A percentile compares a stretch with the other conserved stretches of the same genome.
These are phyloP conservation scores for Ceratobasidium sp. DNA, from an alignment of 1,284 basidiomycete genomes.

Conservation along the genomic window DNA sequence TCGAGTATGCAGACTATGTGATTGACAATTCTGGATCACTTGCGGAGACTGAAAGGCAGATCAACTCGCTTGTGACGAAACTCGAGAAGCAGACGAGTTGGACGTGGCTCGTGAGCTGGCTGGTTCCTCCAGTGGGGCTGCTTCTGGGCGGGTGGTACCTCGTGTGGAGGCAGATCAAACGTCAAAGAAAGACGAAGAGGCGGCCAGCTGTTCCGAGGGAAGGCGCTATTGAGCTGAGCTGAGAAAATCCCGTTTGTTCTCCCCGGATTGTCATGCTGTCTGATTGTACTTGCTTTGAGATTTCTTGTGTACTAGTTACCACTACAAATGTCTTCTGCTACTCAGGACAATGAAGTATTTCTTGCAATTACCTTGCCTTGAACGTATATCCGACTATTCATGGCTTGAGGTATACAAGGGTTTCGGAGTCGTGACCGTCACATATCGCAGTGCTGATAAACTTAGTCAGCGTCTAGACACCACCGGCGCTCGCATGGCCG, in stretches of 20 bases:
- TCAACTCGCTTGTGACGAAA: conserved; percentile 70
- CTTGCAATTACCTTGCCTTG: too few relatives aligned
- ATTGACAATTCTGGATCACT: conserved; percentile 88
- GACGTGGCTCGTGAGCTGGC: conserved; percentile 78
- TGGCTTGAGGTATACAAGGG: too few relatives aligned
- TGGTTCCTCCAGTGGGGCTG: conserved; percentile 80
- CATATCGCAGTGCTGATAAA: too few relatives aligned
- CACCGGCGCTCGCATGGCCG: too few relatives aligned
- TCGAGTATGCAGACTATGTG: conserved; percentile 84
- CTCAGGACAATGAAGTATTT: too few relatives aligned
- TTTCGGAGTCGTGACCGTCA: too few relatives aligned
- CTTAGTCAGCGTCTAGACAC: too few relatives aligned
- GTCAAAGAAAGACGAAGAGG: conserved; percentile 33
- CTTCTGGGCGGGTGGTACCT: conserved; percentile 52
- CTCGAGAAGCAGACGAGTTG: conserved; percentile 68
- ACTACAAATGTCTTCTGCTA: too few relatives aligned
- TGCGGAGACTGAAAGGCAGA: conserved; percentile 74
- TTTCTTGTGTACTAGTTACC: conserved; percentile 1
- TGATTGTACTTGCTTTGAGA: background rate
- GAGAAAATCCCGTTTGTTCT: background rate
- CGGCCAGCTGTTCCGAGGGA: conserved; percentile 30
- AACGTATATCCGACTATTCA: too few relatives aligned
- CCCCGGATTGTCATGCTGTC: background rate
- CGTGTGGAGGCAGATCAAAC: conserved; percentile 45
- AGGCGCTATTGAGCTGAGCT: conserved; percentile 40